Evolutionary conservation across 805 yeast species (phyloP).

Genomic region (Metschnikowia colocasiae): DNA sequence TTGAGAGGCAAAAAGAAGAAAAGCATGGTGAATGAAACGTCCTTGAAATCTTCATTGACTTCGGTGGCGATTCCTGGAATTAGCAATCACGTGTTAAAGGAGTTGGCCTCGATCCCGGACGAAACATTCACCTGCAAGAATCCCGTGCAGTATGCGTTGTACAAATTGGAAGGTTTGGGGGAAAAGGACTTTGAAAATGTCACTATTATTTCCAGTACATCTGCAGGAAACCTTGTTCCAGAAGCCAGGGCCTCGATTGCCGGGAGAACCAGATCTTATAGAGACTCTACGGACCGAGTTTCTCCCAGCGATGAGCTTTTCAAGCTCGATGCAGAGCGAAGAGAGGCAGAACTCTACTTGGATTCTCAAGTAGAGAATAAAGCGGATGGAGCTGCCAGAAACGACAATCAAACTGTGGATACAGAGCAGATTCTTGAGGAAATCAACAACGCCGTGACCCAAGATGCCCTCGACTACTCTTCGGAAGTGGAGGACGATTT

Average conservation of each 20-base stretch:
- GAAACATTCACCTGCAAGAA: slow-evolving; percentile 59
- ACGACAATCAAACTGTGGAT: slow-evolving; percentile 13
- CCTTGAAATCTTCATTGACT: slow-evolving; percentile 19
- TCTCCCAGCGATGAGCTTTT: slow-evolving; percentile 1
- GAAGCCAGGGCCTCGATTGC: background rate
- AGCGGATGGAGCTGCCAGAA: slow-evolving; percentile 2
- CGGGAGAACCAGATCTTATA: background rate
- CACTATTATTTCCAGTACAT: background rate
- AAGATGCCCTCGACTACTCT: slow-evolving; percentile 30
- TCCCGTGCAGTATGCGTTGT: slow-evolving; percentile 70
- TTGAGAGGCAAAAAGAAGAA: slow-evolving; percentile 5
- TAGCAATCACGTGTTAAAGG: slow-evolving; percentile 41
- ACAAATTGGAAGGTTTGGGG: slow-evolving; percentile 70
- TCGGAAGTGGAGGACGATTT: slow-evolving; percentile 19
- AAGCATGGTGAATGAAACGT: slow-evolving; percentile 1
- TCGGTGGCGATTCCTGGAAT: slow-evolving; percentile 56
- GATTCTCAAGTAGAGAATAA: background rate
- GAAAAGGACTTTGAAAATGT: background rate
- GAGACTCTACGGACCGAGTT: background rate
- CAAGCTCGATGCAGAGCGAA: slow-evolving; percentile 3
- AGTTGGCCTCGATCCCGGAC: slow-evolving; percentile 82
- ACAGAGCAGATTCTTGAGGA: slow-evolving; percentile 37
- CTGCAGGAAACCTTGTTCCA: slow-evolving; percentile 1
- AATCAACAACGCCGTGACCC: slow-evolving; percentile 39
- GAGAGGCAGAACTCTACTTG: slow-evolving; percentile 1